A percentile compares a stretch with the other conserved stretches of the same genome.
Evolutionary conservation across 2,329 filamentous ascomycete species (phyloP).

Genomic region (Amylocarpus encephaloides): DNA sequence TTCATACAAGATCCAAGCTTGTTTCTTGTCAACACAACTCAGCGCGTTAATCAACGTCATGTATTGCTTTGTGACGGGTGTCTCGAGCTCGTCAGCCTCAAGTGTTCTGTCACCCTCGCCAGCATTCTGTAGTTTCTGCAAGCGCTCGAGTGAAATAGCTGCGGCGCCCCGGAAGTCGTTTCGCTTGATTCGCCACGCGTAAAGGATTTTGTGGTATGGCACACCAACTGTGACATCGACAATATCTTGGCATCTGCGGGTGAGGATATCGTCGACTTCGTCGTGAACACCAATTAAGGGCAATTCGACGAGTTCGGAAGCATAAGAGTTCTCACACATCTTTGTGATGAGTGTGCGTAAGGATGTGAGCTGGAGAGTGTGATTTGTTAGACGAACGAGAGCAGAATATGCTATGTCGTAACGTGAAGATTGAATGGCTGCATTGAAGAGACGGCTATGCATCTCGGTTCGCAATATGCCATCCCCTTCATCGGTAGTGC

Average conservation of each 20-base stretch:
- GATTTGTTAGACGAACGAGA: slow-evolving; percentile 65
- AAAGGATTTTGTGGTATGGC: slow-evolving; percentile 83
- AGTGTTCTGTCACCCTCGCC: slow-evolving; percentile 53
- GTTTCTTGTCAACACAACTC: slow-evolving; percentile 73
- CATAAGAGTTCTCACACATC: slow-evolving; percentile 63
- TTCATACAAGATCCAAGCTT: slow-evolving; percentile 71
- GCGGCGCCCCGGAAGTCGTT: slow-evolving; percentile 80
- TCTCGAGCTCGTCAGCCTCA: slow-evolving; percentile 50
- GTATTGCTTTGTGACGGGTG: slow-evolving; percentile 66
- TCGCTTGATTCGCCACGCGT: slow-evolving; percentile 82
- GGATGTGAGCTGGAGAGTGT: slow-evolving; percentile 63
- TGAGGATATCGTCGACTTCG: slow-evolving; percentile 72
- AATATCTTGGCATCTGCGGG: slow-evolving; percentile 62
- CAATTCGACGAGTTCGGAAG: slow-evolving; percentile 63
- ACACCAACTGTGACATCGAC: slow-evolving; percentile 57
- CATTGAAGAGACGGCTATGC: slow-evolving; percentile 76
- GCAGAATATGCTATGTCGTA: slow-evolving; percentile 80
- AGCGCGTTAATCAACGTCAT: slow-evolving; percentile 90
- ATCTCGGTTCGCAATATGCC: slow-evolving; percentile 56
- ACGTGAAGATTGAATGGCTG: slow-evolving; percentile 69
- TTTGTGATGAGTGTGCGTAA: slow-evolving; percentile 63
- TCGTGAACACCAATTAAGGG: slow-evolving; percentile 73
- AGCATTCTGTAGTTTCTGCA: slow-evolving; percentile 54
- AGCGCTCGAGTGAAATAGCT: slow-evolving; percentile 54
- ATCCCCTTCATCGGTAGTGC: slow-evolving; percentile 10